Base-by-base conservation (phyloP, 805 yeast species). In the Saccharomycopsis amapae region DNA sequence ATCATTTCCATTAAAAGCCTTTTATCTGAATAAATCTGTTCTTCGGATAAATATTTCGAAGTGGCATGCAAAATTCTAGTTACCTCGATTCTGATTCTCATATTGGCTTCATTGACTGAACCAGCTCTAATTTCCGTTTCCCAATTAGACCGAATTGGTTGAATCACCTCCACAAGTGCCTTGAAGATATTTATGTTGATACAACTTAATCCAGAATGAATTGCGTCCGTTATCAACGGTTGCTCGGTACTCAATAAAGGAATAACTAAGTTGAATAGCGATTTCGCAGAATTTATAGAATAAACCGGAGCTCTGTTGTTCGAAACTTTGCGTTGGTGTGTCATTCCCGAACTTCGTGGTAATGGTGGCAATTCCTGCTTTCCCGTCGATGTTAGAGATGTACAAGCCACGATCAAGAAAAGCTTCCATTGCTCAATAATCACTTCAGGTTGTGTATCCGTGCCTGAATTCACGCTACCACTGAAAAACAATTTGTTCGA, bases 241-340 rank as follows among this genome's bases (percentile, higher is more conserved):
- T 85, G 86, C 1, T 79, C 77, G 0, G 88, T 78, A 24, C 76
- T 79, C 40, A 93, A 62, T 24, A 93, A 66, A 0, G 97, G 97
- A 32, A 87, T 67, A 0, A 87, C 89, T 81, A 93, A 79, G 46
- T 81, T 75, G 65, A 93, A 93, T 2, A 93, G 80, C 0, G 95
- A 81, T 49, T 82, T 81, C 0, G 96, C 97, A 50, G 96, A 86
- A 1, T 95, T 89, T 45, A 93, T 89, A 42, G 86, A 83, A 58
- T 88, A 95, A 55, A 85, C 95, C 18, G 32, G 32, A 18, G 24
- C 9, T 5, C 9, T 12, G 7, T 12, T 4, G 9, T 31, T 22
- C 13, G 38, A 37, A 12, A n/a, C 18, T n/a, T 18, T 31, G 15
- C 48, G 23, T 39, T 26, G 39, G 13, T 38, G 42, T 4, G 36